Conservation (phyloP, 2,329 filamentous ascomycete genomes). For the Pseudopyricularia cyperi region DNA sequence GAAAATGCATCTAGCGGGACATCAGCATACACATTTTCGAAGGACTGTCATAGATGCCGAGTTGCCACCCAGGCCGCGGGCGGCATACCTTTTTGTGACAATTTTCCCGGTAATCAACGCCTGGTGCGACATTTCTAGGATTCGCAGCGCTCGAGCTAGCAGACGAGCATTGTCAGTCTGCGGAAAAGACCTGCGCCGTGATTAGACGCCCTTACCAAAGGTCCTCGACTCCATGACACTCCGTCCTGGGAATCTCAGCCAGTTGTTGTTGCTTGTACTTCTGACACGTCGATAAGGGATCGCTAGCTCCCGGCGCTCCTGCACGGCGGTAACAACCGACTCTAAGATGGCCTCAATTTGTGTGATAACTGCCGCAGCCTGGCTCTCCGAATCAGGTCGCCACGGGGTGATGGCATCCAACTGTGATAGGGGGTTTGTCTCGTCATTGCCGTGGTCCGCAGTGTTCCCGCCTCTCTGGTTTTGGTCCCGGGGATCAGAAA, state of each 20-base stretch:
- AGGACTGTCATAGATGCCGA: neutral
- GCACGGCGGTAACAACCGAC: constrained; percentile 32
- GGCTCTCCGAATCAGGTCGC: neutral
- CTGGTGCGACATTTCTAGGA: constrained; percentile 47
- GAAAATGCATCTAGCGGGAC: constrained; percentile 56
- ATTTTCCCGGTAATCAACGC: constrained; percentile 40
- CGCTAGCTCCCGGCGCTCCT: neutral
- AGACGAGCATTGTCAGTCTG: no score
- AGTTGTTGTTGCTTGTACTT: constrained; percentile 1
- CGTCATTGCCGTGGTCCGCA: neutral
- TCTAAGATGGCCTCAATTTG: constrained; percentile 45
- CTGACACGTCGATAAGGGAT: constrained; percentile 1
- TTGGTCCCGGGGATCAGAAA: neutral
- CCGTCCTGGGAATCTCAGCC: neutral
- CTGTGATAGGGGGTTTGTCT: neutral
- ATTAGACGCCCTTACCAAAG: neutral
- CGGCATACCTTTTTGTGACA: constrained; percentile 46
- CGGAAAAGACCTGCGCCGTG: no score
- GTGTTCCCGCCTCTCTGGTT: neutral
- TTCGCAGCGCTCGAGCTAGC: constrained; percentile 41
- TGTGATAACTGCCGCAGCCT: constrained; percentile 22
- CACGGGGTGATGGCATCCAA: neutral
- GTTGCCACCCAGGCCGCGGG: neutral
- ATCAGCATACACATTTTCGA: neutral
- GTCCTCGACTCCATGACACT: neutral